Evolutionary conservation across 2,329 filamentous ascomycete genomes (phyloP), one percentile per base, ranked within the genome.

Genomic region (Sphaerostilbella broomeana): DNA sequence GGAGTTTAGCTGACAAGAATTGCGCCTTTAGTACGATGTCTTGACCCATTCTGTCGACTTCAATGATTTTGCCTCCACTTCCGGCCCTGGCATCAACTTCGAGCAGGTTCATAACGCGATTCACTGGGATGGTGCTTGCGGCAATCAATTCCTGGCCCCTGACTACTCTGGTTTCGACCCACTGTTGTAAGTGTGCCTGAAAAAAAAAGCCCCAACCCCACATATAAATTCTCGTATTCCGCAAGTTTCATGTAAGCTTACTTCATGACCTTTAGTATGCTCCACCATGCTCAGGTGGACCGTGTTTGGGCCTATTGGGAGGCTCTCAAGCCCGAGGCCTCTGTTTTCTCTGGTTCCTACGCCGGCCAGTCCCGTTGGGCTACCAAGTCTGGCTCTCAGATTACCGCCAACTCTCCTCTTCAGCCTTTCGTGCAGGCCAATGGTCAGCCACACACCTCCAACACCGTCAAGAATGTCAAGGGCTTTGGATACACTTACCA

Each of bases 301-400:
- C 72, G 79, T 27, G 64, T 84, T 25, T 81, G 79, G 59, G 69
- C 75, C n/a, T 66, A 72, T 49, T 75, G 65, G 65, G 62, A 72
- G 50, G 62, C 61, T 19, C 63, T 73, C 35, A 50, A 55, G 42
- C 64, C 64, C 16, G 44, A 51, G 31, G 47, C 59, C 43, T 46
- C 51, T 38, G 52, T 63, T 20, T 65, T 68, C 50, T 49, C 41
- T 21, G 47, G 45, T 32, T 54, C 61, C 5, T 68, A 67, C 47
- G 28, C 15, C 2, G 60, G 58, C 20, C 44, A 50, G 5, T 51
- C 61, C 4, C 55, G 57, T 19, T 77, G 60, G 48, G 65, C 58
- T 30, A 69, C 67, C 7, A 56, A 62, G 1, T 35, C 44, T 3
- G 64, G 65, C 7, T 61, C 62, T 12, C 51, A 39, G 18, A 62